Evolutionary conservation across 1,284 basidiomycete genomes (phyloP).

Genomic region (Gymnopus androsaceus): DNA sequence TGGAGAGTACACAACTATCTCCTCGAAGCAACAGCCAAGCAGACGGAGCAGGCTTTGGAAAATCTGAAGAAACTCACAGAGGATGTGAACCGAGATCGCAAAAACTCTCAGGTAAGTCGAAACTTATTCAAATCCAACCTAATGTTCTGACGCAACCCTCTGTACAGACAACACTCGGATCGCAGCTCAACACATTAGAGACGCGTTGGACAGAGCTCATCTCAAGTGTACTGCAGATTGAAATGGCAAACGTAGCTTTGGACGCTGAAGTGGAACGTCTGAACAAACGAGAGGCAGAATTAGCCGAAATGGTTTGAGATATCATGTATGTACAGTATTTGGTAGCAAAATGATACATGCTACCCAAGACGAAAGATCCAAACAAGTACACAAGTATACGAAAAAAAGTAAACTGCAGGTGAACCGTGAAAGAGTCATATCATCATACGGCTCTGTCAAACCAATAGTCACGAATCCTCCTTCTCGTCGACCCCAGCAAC

Average conservation of each 20-base stretch:
- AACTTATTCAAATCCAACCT: background rate
- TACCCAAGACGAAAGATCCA: background rate
- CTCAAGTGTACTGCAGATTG: constrained; percentile 84
- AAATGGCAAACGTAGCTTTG: constrained; percentile 87
- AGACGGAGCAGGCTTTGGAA: constrained; percentile 73
- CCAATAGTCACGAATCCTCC: constrained; percentile 35
- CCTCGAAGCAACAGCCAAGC: constrained; percentile 76
- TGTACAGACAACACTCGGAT: constrained; percentile 69
- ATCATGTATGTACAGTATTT: background rate
- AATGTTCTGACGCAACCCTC: background rate
- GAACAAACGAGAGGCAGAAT: constrained; percentile 57
- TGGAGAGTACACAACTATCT: constrained; percentile 92
- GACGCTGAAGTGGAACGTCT: constrained; percentile 71
- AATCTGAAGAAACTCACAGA: constrained; percentile 74
- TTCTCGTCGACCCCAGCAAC: constrained; percentile 26
- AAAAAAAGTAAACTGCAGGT: constrained; percentile 28
- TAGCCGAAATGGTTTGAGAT: constrained; percentile 41
- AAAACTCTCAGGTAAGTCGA: constrained; percentile 77
- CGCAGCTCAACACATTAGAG: constrained; percentile 78
- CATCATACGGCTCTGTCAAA: no score
- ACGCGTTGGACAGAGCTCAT: constrained; percentile 88
- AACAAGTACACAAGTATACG: no score
- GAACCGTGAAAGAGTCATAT: constrained; percentile 3
- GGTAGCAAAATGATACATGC: background rate
- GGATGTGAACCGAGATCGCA: constrained; percentile 83